phyloP scores from a whole-genome alignment of 345 rosid genomes.

The Sonneratia alba region DNA sequence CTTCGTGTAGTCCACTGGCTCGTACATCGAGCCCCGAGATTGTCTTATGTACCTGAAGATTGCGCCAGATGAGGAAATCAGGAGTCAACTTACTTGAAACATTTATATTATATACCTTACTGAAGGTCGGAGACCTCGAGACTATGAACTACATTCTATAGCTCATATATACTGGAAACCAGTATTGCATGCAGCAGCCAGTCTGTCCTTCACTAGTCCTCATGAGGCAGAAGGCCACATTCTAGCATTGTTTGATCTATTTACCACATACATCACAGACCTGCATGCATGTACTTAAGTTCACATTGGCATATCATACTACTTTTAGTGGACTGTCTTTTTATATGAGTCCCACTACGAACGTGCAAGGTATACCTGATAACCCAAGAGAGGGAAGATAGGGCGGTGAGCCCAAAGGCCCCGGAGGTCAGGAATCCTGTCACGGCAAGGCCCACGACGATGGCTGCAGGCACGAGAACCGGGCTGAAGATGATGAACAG shows the following conservation, averaged over 20 bases:
- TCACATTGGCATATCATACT: too few species aligned
- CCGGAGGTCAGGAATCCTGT: conserved; percentile 55
- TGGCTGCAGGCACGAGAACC: conserved; percentile 59
- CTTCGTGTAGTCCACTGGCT: conserved; percentile 43
- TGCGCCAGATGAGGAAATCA: not conserved
- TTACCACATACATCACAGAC: not conserved
- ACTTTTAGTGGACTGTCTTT: too few species aligned
- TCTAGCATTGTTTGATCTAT: not conserved
- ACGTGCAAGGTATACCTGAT: not conserved
- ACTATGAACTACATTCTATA: too few species aligned
- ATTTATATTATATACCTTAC: too few species aligned
- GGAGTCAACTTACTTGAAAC: not conserved
- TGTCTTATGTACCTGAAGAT: conserved; percentile 24
- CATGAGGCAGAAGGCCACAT: not conserved
- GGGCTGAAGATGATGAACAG: conserved; percentile 70
- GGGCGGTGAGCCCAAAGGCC: conserved; percentile 61
- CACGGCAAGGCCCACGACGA: conserved; percentile 43
- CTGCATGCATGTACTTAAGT: not conserved
- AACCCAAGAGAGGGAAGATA: conserved; percentile 56
- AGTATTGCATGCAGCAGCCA: too few species aligned
- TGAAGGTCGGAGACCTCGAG: too few species aligned
- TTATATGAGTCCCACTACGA: too few species aligned
- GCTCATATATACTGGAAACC: too few species aligned
- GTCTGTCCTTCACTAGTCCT: too few species aligned
- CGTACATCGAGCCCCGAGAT: conserved; percentile 23